Evolutionary conservation across 164 flowering plant genomes (phyloP).

Genomic region (Tinospora cordifolia): DNA sequence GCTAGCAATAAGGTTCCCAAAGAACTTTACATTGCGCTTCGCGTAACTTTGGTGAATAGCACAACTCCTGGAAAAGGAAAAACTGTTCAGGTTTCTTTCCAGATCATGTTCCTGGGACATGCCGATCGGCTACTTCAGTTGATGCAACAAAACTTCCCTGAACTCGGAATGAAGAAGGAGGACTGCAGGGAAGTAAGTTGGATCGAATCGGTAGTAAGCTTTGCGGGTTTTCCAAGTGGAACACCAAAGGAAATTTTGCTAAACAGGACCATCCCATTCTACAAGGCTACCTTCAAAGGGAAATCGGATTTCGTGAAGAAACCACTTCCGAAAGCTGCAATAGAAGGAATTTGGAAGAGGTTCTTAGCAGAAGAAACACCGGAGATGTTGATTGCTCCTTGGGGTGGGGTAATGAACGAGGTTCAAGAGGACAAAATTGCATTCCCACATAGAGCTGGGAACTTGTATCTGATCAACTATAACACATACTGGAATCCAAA

Average conservation of each 20-base stretch:
- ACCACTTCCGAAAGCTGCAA: conserved; percentile 7
- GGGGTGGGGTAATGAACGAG: conserved; percentile 24
- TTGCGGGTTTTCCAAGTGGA: not conserved
- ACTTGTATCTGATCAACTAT: conserved; percentile 5
- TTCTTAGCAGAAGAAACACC: conserved; percentile 6
- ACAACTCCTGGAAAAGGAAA: not conserved
- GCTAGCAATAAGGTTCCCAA: not conserved
- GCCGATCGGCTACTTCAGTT: not conserved
- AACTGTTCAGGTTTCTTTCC: not conserved
- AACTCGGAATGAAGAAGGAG: conserved; percentile 4
- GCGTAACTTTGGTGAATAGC: not conserved
- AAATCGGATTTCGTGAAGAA: conserved; percentile 10
- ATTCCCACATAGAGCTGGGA: conserved; percentile 16
- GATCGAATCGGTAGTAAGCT: conserved; percentile 10
- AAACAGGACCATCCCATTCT: not conserved
- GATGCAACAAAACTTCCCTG: conserved; percentile 6
- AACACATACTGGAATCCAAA: conserved; percentile 6
- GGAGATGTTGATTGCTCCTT: conserved; percentile 10
- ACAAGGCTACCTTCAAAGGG: not conserved
- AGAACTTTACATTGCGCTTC: conserved; percentile 1
- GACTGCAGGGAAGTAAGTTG: conserved; percentile 11
- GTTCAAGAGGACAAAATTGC: conserved; percentile 14
- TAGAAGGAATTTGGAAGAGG: conserved; percentile 14
- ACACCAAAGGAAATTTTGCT: conserved; percentile 2
- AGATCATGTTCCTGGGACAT: conserved; percentile 6